Evolutionary conservation across 805 yeast genomes (phyloP), one percentile per base, ranked within the genome.

Genomic region (Candida gorgasii): DNA sequence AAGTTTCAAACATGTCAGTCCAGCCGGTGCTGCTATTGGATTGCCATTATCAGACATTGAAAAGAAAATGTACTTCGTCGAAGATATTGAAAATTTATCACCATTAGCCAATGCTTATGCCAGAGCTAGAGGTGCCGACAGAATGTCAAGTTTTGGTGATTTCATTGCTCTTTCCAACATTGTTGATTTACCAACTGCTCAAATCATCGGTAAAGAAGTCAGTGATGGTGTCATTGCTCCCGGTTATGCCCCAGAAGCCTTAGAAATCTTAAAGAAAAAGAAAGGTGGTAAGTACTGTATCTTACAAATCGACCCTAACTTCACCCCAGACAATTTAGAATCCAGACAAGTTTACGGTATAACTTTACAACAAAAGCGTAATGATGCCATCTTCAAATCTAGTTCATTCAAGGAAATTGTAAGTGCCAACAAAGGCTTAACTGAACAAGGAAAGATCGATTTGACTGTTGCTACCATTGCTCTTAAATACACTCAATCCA

Each of bases 151-250:
- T 11, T 93, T 93, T 64, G 99, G 99, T 63, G 99, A 93, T 72
- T 93, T 89, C 78, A 93, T 93, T 60, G 99, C 99, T 36, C 77
- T 93, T 52, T 89, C 97, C 48, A 92, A 92, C 77, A 87, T 86
- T 68, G 99, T 93, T 54, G 99, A 93, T 67, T 74, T 86, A 42
- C 89, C 97, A 61, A 93, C 99, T 47, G 99, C 99, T 43, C 85
- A 86, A 69, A 92, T 93, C 69, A 93, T 93, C 64, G 86, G 97
- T 43, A 89, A 88, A 71, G 99, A 93, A 75, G 99, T 93, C 39
- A 84, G 95, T 32, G 99, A 93, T 65, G 99, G 99, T 78, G 96
- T 93, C 48, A 89, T 93, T 75, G 99, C 99, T 28, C 99, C 99
- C 55, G 98, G 96, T 47, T 93, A 72, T 69, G 86, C 84, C 58